phyloP scores from a whole-genome alignment of 1,284 basidiomycete genomes.

The Coniophora puteana region DNA sequence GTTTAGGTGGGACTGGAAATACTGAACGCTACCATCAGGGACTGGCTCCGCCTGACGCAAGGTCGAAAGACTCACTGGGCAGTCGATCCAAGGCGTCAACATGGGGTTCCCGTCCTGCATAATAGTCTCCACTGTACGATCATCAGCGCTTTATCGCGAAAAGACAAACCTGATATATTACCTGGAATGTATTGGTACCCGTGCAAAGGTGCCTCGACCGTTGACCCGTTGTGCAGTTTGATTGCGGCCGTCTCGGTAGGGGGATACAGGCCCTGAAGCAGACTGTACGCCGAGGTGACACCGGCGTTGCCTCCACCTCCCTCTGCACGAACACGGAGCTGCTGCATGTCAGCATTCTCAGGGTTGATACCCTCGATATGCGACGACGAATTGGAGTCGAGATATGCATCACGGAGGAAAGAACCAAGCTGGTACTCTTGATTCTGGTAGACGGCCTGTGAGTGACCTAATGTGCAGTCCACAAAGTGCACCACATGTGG shows the following conservation, averaged over 20 bases:
- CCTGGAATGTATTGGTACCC: constrained; percentile 33
- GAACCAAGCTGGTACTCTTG: constrained; percentile 44
- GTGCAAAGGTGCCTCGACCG: constrained; percentile 32
- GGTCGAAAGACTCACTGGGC: constrained; percentile 19
- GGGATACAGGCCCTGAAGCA: constrained; percentile 32
- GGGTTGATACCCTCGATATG: constrained; percentile 34
- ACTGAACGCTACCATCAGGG: constrained; percentile 7
- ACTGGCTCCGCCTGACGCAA: background rate
- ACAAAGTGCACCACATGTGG: background rate
- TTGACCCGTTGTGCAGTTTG: constrained; percentile 39
- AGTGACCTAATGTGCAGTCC: background rate
- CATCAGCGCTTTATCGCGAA: background rate
- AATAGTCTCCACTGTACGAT: background rate
- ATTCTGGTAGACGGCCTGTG: constrained; percentile 18
- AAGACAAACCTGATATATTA: constrained; percentile 3
- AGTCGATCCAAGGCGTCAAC: constrained; percentile 39
- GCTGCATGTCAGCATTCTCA: constrained; percentile 29
- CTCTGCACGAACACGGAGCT: constrained; percentile 41
- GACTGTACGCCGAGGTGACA: constrained; percentile 24
- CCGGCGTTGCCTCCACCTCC: constrained; percentile 48
- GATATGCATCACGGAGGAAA: constrained; percentile 39
- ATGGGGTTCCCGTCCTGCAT: constrained; percentile 28
- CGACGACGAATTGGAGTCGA: constrained; percentile 28
- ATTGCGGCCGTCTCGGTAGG: constrained; percentile 26
- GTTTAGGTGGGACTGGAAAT: constrained; percentile 17